Conservation (phyloP, 78 protist species). For the Dictyostelium firmibasis region DNA sequence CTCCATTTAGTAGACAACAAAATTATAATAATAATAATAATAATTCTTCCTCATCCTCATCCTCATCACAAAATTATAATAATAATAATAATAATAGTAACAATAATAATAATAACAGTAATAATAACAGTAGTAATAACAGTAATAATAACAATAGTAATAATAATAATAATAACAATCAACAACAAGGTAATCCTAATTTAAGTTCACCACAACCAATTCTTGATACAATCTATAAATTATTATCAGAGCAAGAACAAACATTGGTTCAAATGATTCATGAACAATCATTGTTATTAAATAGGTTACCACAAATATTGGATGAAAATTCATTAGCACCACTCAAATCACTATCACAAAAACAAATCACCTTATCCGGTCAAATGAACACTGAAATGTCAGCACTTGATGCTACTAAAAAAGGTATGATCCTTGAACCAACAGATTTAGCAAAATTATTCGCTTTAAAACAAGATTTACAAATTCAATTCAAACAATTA, state of each 20-base stretch:
- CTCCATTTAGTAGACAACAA: conserved; percentile 28
- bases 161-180: neutral
- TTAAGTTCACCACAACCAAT: conserved; percentile 74
- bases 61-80: neutral
- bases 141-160: neutral
- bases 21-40: neutral
- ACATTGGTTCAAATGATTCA: conserved; percentile 65
- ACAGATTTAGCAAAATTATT: conserved; percentile 71
- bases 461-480: conserved; percentile 70
- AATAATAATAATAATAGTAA: neutral
- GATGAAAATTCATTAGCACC: conserved; percentile 37
- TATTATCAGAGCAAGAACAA: conserved; percentile 67
- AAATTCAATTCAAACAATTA: conserved; percentile 73
- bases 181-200: conserved; percentile 21
- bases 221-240: conserved; percentile 68
- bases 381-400: conserved; percentile 82
- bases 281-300: conserved; percentile 65
- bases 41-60: neutral
- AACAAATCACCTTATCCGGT: conserved; percentile 53
- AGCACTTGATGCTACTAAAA: conserved; percentile 72
- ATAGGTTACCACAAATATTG: conserved; percentile 58
- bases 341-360: conserved; percentile 18
- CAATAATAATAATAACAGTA: neutral
- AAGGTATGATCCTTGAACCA: conserved; percentile 78
- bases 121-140: conserved; percentile 5